A percentile compares a stretch with the other conserved stretches of the same genome.
Conservation (phyloP, 495 filamentous ascomycete species). For the Hyaloscypha bicolor region DNA sequence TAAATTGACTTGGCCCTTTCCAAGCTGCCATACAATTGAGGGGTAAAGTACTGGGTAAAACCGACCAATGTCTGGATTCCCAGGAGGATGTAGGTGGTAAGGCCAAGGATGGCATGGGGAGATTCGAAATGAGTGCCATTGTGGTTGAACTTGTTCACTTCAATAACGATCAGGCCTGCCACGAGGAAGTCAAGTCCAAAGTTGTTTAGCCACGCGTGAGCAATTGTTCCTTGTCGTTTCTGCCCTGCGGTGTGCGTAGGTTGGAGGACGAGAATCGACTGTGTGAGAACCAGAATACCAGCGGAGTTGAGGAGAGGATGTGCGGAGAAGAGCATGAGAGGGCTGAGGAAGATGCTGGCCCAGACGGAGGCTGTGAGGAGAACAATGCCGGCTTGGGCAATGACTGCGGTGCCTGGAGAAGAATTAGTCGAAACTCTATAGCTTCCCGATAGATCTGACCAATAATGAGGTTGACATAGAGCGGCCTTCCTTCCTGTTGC, state of each 20-base stretch:
- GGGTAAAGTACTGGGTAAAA: slow-evolving; percentile 75
- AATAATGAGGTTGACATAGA: slow-evolving; percentile 73
- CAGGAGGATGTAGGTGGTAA: slow-evolving; percentile 72
- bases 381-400: slow-evolving; percentile 55
- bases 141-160: slow-evolving; percentile 74
- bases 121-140: slow-evolving; percentile 70
- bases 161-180: slow-evolving; percentile 74
- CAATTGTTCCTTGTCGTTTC: slow-evolving; percentile 70
- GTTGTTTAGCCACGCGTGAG: slow-evolving; percentile 68
- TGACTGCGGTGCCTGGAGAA: slow-evolving; percentile 61
- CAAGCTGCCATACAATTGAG: slow-evolving; percentile 71
- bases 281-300: slow-evolving; percentile 70
- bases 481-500: slow-evolving; percentile 62
- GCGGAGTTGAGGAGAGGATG: slow-evolving; percentile 86
- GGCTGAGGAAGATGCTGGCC: slow-evolving; percentile 68
- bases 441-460: slow-evolving; percentile 51
- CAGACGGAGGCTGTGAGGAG: slow-evolving; percentile 75
- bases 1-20: slow-evolving; percentile 80
- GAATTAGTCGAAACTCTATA: slow-evolving; percentile 11
- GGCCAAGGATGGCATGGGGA: slow-evolving; percentile 76
- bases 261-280: slow-evolving; percentile 84
- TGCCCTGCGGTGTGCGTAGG: slow-evolving; percentile 77
- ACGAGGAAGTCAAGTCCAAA: slow-evolving; percentile 62
- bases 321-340: slow-evolving; percentile 73
- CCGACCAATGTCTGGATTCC: slow-evolving; percentile 75